Evolutionary conservation across 768 basidiomycete genomes (phyloP), one percentile per base, ranked within the genome.

Genomic region (Podaxis sp.): DNA sequence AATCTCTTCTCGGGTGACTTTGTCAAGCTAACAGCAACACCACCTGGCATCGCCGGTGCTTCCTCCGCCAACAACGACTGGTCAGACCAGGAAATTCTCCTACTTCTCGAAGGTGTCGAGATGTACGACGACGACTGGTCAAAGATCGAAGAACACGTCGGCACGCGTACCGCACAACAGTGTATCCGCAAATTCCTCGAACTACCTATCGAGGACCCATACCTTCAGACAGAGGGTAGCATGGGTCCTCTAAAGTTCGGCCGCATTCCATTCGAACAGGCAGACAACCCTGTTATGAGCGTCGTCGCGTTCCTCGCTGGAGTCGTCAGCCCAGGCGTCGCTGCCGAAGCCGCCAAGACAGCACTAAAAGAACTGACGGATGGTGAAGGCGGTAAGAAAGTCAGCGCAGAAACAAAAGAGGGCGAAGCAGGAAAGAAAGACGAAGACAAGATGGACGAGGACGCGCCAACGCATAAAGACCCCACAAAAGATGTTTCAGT

Each of bases 101-200:
- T 92, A 7, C 80, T 99, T 4, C 82, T 99, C n/a, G 97, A 99
- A 73, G 97, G 89, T 15, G 86, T 99, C 48, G 97, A 99, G 76
- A 97, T 99, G 93, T 94, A 88, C 73, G 95, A 97, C 67, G 96
- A 99, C 70, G 96, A 98, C 70, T 99, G 96, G 96, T 87, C 87
- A 22, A 84, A 86, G 54, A 88, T 99, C 65, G 90, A 96, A 67
- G 92, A 95, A 67, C 96, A 99, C 72, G 95, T 99, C 52, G 91
- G 90, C 12, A 92, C 95, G 26, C 82, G 96, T 49, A 88, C 89
- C 2, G 89, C 94, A 24, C 96, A 99, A 69, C 94, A 97, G 73
- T 99, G 97, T 72, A 90, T 99, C 68, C 87, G 90, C 68, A 92
- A 95, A 72, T 99, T 99, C 85, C 80, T 99, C 50, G 90, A 94